Conservation (phyloP, 2,329 filamentous ascomycete species). For the Diplodia seriata region DNA sequence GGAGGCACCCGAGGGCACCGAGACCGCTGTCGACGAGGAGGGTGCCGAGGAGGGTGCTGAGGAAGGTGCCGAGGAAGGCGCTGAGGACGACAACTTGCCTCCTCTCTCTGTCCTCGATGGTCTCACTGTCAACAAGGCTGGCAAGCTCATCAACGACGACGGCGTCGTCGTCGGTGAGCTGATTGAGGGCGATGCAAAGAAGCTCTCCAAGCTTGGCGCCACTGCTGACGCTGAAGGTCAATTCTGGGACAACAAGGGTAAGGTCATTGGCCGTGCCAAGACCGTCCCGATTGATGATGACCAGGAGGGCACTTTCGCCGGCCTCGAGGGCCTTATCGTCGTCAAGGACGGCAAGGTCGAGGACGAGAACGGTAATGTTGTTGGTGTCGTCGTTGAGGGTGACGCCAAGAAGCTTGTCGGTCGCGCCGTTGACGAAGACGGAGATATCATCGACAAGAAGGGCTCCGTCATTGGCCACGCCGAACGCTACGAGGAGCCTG, state of each 20-base stretch:
- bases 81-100: conserved; percentile 48
- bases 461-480: conserved; percentile 60
- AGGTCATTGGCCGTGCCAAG: conserved; percentile 59
- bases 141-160: conserved; percentile 57
- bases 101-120: conserved; percentile 59
- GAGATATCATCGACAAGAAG: conserved; percentile 62
- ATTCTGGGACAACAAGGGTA: conserved; percentile 62
- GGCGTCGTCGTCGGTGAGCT: conserved; percentile 58
- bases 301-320: conserved; percentile 58
- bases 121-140: conserved; percentile 58
- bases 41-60: conserved; percentile 43
- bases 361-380: conserved; percentile 59
- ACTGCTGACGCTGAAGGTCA: conserved; percentile 56
- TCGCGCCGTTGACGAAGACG: conserved; percentile 59
- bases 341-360: conserved; percentile 59
- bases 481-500: conserved; percentile 68
- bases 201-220: conserved; percentile 57
- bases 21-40: conserved; percentile 41
- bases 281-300: conserved; percentile 55
- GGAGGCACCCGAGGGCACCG: conserved; percentile 41
- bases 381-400: conserved; percentile 58
- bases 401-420: conserved; percentile 60
- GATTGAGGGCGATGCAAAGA: conserved; percentile 59
- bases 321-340: conserved; percentile 58
- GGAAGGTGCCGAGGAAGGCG: conserved; percentile 39